A percentile compares a stretch with the other conserved stretches of the same genome.
Conservation (phyloP, 139 green algal genomes). For the Yamagishiella unicocca region DNA sequence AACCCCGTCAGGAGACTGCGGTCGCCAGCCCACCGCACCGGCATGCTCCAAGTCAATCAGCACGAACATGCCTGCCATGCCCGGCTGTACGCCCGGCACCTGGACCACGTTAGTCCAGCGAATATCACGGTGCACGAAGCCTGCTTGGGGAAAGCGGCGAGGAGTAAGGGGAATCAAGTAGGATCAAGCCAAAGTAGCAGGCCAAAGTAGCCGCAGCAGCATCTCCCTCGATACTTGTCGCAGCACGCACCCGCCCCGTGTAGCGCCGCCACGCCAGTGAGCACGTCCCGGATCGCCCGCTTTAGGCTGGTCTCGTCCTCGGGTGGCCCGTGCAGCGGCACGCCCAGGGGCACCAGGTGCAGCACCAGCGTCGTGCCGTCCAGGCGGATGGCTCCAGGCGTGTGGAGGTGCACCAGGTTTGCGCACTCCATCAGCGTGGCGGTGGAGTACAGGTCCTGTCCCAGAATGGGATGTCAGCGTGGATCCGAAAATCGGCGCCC, state of each 20-base stretch:
- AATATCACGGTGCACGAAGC: no score
- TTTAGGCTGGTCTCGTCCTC: not conserved
- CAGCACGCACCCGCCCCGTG: not conserved
- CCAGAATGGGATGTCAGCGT: no score
- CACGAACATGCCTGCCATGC: not conserved
- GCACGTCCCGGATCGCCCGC: not conserved
- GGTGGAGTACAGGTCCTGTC: not conserved
- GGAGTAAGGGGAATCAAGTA: not conserved
- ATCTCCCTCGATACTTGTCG: not conserved
- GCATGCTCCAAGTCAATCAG: constrained; percentile 19
- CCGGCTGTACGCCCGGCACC: not conserved
- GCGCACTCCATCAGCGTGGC: not conserved
- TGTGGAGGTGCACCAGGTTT: not conserved
- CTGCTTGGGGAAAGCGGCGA: not conserved
- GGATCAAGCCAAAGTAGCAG: no score
- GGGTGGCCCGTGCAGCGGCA: not conserved
- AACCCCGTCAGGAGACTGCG: not conserved
- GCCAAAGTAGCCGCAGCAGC: no score
- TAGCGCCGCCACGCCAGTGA: not conserved
- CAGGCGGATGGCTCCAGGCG: not conserved
- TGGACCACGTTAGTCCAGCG: constrained; percentile 1
- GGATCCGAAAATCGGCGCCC: no score
- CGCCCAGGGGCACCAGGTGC: not conserved
- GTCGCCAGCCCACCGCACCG: no score
- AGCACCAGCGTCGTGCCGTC: constrained; percentile 9